Evolutionary conservation across 495 filamentous ascomycete genomes (phyloP), one percentile per base, ranked within the genome.

Genomic region (Darksidea phi): DNA sequence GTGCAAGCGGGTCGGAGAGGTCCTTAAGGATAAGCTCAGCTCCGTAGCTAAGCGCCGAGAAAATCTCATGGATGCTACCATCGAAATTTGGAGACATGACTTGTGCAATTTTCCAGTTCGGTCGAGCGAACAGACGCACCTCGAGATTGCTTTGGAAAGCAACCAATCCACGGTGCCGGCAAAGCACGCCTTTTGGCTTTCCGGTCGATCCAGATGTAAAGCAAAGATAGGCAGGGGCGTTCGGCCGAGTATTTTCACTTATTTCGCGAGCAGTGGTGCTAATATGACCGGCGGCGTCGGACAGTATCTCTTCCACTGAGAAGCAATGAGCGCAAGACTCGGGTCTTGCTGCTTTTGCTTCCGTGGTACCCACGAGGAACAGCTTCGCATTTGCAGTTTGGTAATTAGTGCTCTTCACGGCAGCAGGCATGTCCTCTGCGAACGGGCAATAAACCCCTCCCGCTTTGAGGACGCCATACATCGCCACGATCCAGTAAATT

Each of bases 41-140:
- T 3, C 60, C 60, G 32, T 63, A 63, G 17, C 43, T 36, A n/a
- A 63, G 36, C 12, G 60, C 54, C 13, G 60, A 63, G 42, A 63
- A 63, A 6, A 63, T 63, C 37, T 63, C 60, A 18, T 57, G 60
- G 23, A 63, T 63, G 21, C 60, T 63, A 13, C 60, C 60, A 25
- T 63, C 60, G 28, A 63, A 63, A 2, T 6, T 54, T 41, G 60
- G 60, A 24, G 60, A 63, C 52, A 63, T 57, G 46, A 57, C 11
- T 32, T 63, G 60, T 1, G 60, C 43, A 6, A 63, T 57, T 26
- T 46, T 49, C 38, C 37, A 21, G 10, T 28, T 53, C 4, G 46
- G 54, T n/a, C 13, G 10, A 23, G 46, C 21, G 24, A n/a, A 13
- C 7, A 63, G 25, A 6, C 53, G 43, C 5, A 57, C 54, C 21